phyloP scores from a whole-genome alignment of 768 basidiomycete genomes.

The Neoboletus magnificus region DNA sequence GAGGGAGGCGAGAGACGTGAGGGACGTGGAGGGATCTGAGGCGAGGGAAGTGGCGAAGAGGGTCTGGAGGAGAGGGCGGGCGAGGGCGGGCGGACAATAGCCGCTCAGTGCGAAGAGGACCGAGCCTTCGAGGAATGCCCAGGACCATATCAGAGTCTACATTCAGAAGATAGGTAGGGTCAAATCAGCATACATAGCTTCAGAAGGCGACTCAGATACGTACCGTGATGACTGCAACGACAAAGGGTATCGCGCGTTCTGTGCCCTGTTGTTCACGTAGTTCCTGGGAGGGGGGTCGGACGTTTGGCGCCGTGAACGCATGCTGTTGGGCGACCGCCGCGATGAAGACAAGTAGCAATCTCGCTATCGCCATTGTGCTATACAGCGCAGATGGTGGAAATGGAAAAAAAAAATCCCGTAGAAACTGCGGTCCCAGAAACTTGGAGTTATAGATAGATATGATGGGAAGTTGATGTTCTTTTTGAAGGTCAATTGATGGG shows the following conservation, averaged over 20 bases:
- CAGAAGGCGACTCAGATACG: neutral
- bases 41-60: neutral
- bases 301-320: neutral
- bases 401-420: neutral
- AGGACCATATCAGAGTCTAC: neutral
- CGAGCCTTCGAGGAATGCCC: slow-evolving; percentile 6
- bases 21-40: neutral
- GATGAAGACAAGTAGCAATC: neutral
- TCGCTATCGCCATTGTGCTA: neutral
- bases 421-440: neutral
- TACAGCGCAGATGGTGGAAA: neutral
- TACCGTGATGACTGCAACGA: neutral
- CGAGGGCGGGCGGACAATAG: neutral
- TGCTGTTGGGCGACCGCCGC: neutral
- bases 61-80: neutral
- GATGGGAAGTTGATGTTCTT: too few species aligned
- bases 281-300: neutral
- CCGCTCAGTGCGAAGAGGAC: neutral
- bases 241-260: neutral
- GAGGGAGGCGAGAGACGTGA: slow-evolving; percentile 1
- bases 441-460: too few species aligned
- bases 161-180: neutral
- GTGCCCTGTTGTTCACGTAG: neutral
- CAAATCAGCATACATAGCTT: neutral
- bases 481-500: neutral